Evolutionary conservation across 2,329 filamentous ascomycete genomes (phyloP).

Genomic region (Domatiomyces catenatus): DNA sequence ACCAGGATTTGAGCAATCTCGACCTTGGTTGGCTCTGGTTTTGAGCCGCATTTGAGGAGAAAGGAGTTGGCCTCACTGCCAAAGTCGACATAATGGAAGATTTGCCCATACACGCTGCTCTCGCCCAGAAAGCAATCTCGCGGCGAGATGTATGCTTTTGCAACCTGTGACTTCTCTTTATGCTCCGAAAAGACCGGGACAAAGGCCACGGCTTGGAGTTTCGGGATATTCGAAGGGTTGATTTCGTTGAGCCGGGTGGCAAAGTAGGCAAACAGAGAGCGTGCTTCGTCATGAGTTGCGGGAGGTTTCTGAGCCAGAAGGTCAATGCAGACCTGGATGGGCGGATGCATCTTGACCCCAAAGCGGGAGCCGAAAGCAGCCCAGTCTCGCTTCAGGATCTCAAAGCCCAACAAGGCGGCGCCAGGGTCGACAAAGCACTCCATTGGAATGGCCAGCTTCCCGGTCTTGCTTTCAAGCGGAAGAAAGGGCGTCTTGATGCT

Average conservation of each 20-base stretch:
- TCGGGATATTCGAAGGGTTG: slow-evolving; percentile 42
- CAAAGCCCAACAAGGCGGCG: slow-evolving; percentile 64
- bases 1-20: slow-evolving; percentile 79
- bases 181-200: slow-evolving; percentile 45
- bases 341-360: slow-evolving; percentile 68
- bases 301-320: slow-evolving; percentile 60
- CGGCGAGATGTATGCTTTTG: slow-evolving; percentile 47
- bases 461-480: slow-evolving; percentile 48
- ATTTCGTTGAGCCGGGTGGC: slow-evolving; percentile 62
- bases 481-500: slow-evolving; percentile 46
- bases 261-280: slow-evolving; percentile 68
- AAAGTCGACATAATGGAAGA: slow-evolving; percentile 96
- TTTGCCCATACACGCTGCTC: slow-evolving; percentile 60
- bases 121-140: slow-evolving; percentile 65
- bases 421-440: slow-evolving; percentile 71
- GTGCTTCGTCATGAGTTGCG: slow-evolving; percentile 48
- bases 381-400: slow-evolving; percentile 61
- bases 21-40: slow-evolving; percentile 70
- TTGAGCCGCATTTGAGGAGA: slow-evolving; percentile 73
- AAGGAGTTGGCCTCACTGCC: slow-evolving; percentile 77
- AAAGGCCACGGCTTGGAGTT: slow-evolving; percentile 50
- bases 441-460: slow-evolving; percentile 52
- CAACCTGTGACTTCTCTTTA: slow-evolving; percentile 24
- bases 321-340: slow-evolving; percentile 60
- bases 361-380: slow-evolving; percentile 70